These are phyloP conservation scores for Silene noctiflora DNA, from an alignment of 179 eudicot species.

Conservation along the genomic window DNA sequence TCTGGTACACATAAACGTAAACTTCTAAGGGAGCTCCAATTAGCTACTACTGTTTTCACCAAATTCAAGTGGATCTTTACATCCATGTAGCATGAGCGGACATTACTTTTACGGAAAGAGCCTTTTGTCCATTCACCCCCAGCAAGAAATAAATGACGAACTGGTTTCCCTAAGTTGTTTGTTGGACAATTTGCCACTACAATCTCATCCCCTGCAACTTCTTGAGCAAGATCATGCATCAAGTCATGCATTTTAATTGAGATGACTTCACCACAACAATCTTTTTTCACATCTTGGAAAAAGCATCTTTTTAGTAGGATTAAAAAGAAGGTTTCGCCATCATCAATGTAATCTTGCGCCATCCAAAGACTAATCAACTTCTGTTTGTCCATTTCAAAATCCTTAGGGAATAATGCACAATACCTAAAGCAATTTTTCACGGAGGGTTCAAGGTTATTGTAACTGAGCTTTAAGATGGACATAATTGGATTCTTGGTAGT, in stretches of 20 bases:
- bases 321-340: slow-evolving; percentile 10
- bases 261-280: background rate
- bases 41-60: background rate
- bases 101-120: background rate
- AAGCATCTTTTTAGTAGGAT: slow-evolving; percentile 19
- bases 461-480: slow-evolving; percentile 5
- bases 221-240: slow-evolving; percentile 24
- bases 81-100: background rate
- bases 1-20: slow-evolving; percentile 7
- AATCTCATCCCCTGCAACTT: slow-evolving; percentile 10
- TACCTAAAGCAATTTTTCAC: slow-evolving; percentile 11
- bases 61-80: background rate
- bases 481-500: too few relatives aligned
- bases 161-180: background rate
- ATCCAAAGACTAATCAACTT: slow-evolving; percentile 12
- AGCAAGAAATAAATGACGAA: slow-evolving; percentile 2
- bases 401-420: slow-evolving; percentile 18
- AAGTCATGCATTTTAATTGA: slow-evolving; percentile 29
- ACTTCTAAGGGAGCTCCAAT: slow-evolving; percentile 19
- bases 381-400: background rate
- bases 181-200: background rate
- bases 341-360: slow-evolving; percentile 17
- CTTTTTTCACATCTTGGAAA: slow-evolving; percentile 3
- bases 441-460: background rate
- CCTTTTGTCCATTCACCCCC: background rate